phyloP scores from a whole-genome alignment of 2,329 filamentous ascomycete genomes.

The Periconia macrospinosa region DNA sequence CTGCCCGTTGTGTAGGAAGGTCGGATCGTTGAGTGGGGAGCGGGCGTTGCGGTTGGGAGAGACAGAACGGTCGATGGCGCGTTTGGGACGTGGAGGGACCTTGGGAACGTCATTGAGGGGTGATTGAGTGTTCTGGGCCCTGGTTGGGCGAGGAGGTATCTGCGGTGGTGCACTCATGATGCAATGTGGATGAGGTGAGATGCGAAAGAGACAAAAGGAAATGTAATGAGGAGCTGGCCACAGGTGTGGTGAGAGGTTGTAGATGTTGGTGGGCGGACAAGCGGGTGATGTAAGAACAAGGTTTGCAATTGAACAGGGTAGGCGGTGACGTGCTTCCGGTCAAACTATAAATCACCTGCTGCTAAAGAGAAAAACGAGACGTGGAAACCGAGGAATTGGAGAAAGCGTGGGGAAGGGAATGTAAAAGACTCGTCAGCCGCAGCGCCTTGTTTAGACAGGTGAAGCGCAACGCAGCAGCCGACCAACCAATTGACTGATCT shows the following conservation, averaged over 20 bases:
- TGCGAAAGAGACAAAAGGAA: slow-evolving; percentile 4
- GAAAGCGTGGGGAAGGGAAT: too few species aligned
- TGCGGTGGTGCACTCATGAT: slow-evolving; percentile 53
- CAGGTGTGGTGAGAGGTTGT: background rate
- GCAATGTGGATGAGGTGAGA: slow-evolving; percentile 22
- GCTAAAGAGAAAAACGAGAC: too few species aligned
- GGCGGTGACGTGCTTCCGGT: too few species aligned
- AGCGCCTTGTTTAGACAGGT: too few species aligned
- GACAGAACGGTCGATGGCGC: slow-evolving; percentile 70
- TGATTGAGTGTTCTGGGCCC: slow-evolving; percentile 51
- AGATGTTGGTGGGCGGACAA: too few species aligned
- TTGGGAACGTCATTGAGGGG: slow-evolving; percentile 62
- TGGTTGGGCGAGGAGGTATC: slow-evolving; percentile 65
- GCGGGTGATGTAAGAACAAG: too few species aligned
- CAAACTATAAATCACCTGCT: too few species aligned
- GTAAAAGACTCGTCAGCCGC: too few species aligned
- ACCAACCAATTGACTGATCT: too few species aligned
- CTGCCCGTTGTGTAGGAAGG: slow-evolving; percentile 50
- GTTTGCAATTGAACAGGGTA: too few species aligned
- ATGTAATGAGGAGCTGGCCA: slow-evolving; percentile 11
- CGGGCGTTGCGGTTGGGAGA: slow-evolving; percentile 77
- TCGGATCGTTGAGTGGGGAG: slow-evolving; percentile 78
- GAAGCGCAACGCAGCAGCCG: too few species aligned
- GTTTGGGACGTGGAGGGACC: slow-evolving; percentile 76
- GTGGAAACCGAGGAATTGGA: too few species aligned